A percentile compares a stretch with the other conserved stretches of the same genome.
phyloP scores from a whole-genome alignment of 2,329 filamentous ascomycete species.

The Paraphaeosphaeria sporulosa region DNA sequence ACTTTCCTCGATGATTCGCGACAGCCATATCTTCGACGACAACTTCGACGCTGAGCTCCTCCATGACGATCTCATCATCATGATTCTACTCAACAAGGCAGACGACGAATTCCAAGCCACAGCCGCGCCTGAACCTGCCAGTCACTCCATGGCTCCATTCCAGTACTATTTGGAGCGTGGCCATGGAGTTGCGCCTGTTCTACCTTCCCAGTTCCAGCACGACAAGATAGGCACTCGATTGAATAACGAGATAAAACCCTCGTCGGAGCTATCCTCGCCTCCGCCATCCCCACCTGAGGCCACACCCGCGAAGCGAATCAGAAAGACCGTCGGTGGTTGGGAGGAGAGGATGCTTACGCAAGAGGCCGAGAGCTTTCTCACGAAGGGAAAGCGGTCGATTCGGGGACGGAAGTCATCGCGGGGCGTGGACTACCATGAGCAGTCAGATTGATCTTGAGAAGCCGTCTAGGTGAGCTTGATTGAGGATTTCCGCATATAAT shows the following conservation, averaged over 20 bases:
- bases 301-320: not conserved
- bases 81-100: not conserved
- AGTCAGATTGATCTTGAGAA: not conserved
- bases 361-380: not conserved
- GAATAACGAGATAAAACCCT: not conserved
- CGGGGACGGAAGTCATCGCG: not conserved
- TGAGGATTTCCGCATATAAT: not conserved
- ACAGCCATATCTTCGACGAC: not conserved
- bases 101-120: not conserved
- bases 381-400: not conserved
- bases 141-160: not conserved
- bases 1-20: not conserved
- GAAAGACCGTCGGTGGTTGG: not conserved
- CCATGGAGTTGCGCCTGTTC: not conserved
- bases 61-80: conserved; percentile 6
- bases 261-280: not conserved
- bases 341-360: not conserved
- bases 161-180: not conserved
- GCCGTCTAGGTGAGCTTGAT: not conserved
- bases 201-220: not conserved
- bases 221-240: not conserved
- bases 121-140: not conserved
- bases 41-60: not conserved
- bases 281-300: not conserved
- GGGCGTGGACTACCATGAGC: not conserved